Evolutionary conservation across 2,329 filamentous ascomycete species (phyloP).

Genomic region (Aspergillus quadricinctus): DNA sequence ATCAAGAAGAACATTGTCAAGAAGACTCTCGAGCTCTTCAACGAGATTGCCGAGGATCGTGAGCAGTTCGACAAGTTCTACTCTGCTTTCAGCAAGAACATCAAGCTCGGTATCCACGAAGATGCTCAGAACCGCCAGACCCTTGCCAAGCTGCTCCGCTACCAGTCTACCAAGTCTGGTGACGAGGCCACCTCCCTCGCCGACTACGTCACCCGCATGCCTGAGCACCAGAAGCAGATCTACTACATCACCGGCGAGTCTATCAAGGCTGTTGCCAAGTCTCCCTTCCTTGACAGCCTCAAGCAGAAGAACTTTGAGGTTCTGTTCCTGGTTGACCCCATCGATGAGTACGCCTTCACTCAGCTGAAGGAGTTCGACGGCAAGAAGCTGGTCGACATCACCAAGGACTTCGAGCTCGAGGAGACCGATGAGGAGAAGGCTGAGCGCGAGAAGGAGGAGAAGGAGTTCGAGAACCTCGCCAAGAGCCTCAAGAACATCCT

Average conservation of each 20-base stretch:
- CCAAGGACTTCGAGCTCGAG: conserved; percentile 99
- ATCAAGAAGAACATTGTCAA: conserved; percentile 99
- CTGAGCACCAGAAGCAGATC: conserved; percentile 99
- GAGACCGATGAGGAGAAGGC: conserved; percentile 99
- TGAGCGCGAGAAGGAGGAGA: conserved; percentile 90
- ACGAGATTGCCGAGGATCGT: conserved; percentile 98
- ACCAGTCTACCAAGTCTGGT: conserved; percentile 97
- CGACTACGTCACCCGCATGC: conserved; percentile 99
- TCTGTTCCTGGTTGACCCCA: conserved; percentile 97
- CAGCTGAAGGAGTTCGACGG: conserved; percentile 99
- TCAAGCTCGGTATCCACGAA: conserved; percentile 99
- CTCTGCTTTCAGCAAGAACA: conserved; percentile 98
- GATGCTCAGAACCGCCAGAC: conserved; percentile 91
- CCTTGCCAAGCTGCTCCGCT: conserved; percentile 97
- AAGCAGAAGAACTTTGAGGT: conserved; percentile 99
- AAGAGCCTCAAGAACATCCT: conserved; percentile 99
- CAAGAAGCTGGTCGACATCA: conserved; percentile 99
- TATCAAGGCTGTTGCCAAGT: conserved; percentile 95
- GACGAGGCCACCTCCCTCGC: conserved; percentile 90
- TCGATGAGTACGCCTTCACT: conserved; percentile 99
- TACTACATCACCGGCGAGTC: conserved; percentile 99
- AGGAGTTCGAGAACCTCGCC: conserved; percentile 91
- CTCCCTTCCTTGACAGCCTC: conserved; percentile 96
- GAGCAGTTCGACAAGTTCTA: conserved; percentile 99
- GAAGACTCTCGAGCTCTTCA: conserved; percentile 99